These are phyloP conservation scores for Cicer arietinum DNA, from an alignment of 306 rosid species.

Conservation along the genomic window DNA sequence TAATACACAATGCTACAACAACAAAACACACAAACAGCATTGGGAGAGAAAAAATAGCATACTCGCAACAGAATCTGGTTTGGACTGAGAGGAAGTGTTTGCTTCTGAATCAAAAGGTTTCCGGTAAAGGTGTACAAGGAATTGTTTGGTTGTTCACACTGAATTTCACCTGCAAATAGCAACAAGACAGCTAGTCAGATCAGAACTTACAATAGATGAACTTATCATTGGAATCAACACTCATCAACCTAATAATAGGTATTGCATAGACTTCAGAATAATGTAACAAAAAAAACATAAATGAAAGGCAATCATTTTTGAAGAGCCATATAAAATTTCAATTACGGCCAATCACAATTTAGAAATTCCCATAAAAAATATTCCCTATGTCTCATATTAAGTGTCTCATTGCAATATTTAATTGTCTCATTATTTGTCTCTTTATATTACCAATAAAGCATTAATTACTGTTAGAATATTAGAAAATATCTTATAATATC, in stretches of 20 bases:
- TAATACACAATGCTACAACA: constrained; percentile 33
- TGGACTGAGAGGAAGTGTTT: constrained; percentile 84
- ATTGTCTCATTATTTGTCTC: too few relatives aligned
- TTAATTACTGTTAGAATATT: too few relatives aligned
- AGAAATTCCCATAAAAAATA: constrained; percentile 5
- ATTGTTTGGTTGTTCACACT: constrained; percentile 97
- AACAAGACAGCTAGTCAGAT: constrained; percentile 38
- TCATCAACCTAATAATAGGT: constrained; percentile 12
- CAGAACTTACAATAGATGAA: constrained; percentile 27
- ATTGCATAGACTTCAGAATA: constrained; percentile 17
- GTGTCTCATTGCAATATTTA: too few relatives aligned
- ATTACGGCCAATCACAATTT: neutral
- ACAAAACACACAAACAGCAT: constrained; percentile 36
- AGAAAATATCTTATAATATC: too few relatives aligned
- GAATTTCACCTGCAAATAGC: constrained; percentile 80
- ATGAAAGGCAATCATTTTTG: neutral
- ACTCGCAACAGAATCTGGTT: constrained; percentile 86
- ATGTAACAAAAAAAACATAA: constrained; percentile 1
- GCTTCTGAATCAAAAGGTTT: constrained; percentile 78
- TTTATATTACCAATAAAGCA: too few relatives aligned
- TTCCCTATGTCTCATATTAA: neutral
- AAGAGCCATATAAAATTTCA: constrained; percentile 13
- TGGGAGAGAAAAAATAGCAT: constrained; percentile 45
- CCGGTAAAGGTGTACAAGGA: constrained; percentile 94
- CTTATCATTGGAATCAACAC: constrained; percentile 12